Evolutionary conservation across 2,329 filamentous ascomycete species (phyloP), one percentile per base, ranked within the genome.

Genomic region (Aspergillus sp.): DNA sequence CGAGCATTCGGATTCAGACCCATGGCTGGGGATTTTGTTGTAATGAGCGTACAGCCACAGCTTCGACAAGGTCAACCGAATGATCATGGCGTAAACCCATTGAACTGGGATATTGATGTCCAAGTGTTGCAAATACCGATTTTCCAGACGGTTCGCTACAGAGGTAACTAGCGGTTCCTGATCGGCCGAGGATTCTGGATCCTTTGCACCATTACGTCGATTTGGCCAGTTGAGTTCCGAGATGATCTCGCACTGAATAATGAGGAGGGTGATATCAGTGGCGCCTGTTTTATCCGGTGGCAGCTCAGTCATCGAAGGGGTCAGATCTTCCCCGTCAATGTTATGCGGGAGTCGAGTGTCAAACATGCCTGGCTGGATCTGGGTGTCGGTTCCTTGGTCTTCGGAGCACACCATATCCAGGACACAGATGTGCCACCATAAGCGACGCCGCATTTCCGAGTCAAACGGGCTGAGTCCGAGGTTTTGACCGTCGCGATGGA

Each of bases 51-150:
- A 56, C 15, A 91, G 78, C 73, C 85, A 89, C 80, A 89, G 86
- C 72, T 90, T 91, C 58, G 85, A 85, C 77, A 89, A 84, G 64
- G 90, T 84, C n/a, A 91, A 78, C 4, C 87, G 83, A 2, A 85
- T 81, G 15, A 89, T 81, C 32, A 86, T 86, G 5, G 84, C 85
- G 0, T 82, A 84, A 21, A 88, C 80, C 85, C 86, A 89, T 63
- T 84, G 85, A 2, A 89, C 71, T 0, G 80, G 75, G 55, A 80
- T 74, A 15, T 57, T 67, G 23, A 76, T 68, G 28, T 78, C 66
- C 36, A 78, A 74, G 53, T 81, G 72, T 4, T 60, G 36, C n/a
- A 71, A 49, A 32, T 67, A 70, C n/a, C 59, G 41, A 5, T 58
- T 53, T n/a, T 70, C 61, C 8, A 70, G 59, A n/a, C 59, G 56